Base-by-base conservation (phyloP, 371 early-diverging fungal species). In the Zychaea mexicana region DNA sequence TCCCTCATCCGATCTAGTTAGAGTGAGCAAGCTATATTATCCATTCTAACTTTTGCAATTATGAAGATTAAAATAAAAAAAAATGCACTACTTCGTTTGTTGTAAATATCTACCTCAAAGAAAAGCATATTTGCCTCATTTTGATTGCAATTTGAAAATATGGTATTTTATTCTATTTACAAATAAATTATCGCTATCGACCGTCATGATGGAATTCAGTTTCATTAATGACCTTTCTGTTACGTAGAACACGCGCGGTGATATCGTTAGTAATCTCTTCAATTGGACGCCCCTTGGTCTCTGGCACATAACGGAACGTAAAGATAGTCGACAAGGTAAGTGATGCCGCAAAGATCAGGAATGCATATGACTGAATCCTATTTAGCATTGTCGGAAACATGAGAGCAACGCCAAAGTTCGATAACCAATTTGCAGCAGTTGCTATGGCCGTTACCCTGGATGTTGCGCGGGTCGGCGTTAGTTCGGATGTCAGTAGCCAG, bases 401-500 rank as follows among this genome's bases (percentile, higher is more conserved):
- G 22, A 87, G 33, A 2, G 83, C 83, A 12, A 88, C 69, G 0
- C 59, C 71, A 46, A 61, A 87, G 84, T 57, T 83, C 76, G 68
- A 71, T 72, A 10, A 73, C 65, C 90, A 90, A 67, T 92, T 92
- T 10, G 84, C 70, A 3, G 78, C 81, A 3, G 87, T 85, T 12
- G 87, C 86, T 8, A 88, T 49, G 1, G 75, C 69, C 33, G 77
- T 77, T 19, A 77, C 71, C 6, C 87, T 81, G 5, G 88, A 85
- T 17, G 88, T 85, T 1, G 89, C 72, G n/a, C 87, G 83, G 0
- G 85, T 82, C 0, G 92, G 90, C 42, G 90, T 78, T 52, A 94
- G 59, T 62, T 93, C 93, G 0, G 90, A 84, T 2, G 87, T 85
- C 31, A 92, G 67, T 65, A 92, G 73, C 92, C 94, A 94, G 8